Evolutionary conservation across 805 yeast genomes (phyloP).

Genomic region (Zygosaccharomyces bisporus): DNA sequence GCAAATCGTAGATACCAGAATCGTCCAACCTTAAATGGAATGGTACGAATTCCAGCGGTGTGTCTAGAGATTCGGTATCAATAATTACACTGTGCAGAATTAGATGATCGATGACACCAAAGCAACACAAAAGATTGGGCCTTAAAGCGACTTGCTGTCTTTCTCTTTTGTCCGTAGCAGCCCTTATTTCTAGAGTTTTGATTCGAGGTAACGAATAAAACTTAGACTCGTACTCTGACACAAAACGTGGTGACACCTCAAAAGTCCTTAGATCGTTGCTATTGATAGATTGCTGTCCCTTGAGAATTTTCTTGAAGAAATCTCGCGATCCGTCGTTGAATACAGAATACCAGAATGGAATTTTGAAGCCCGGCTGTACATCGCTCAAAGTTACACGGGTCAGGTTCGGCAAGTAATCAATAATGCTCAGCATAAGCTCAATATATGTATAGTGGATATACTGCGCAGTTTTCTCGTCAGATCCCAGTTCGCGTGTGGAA

Average conservation of each 20-base stretch:
- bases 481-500: slow-evolving; percentile 2
- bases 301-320: slow-evolving; percentile 33
- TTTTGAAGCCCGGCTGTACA: slow-evolving; percentile 50
- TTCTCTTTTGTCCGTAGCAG: slow-evolving; percentile 14
- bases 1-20: slow-evolving; percentile 27
- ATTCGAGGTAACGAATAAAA: slow-evolving; percentile 30
- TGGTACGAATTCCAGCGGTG: slow-evolving; percentile 36
- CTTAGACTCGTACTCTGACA: slow-evolving; percentile 27
- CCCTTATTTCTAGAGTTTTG: slow-evolving; percentile 28
- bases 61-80: slow-evolving; percentile 40
- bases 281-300: slow-evolving; percentile 34
- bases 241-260: slow-evolving; percentile 29
- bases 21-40: slow-evolving; percentile 23
- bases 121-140: slow-evolving; percentile 44
- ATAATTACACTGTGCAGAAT: slow-evolving; percentile 46
- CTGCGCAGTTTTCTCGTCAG: slow-evolving; percentile 10
- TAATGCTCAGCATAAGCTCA: slow-evolving; percentile 40
- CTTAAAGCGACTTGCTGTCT: slow-evolving; percentile 29
- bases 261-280: slow-evolving; percentile 32
- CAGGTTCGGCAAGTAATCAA: slow-evolving; percentile 47
- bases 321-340: slow-evolving; percentile 35
- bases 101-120: slow-evolving; percentile 44
- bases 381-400: slow-evolving; percentile 41
- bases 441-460: slow-evolving; percentile 34
- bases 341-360: slow-evolving; percentile 43